phyloP scores from a whole-genome alignment of 2,329 filamentous ascomycete species.

The Fusarium xylarioides region DNA sequence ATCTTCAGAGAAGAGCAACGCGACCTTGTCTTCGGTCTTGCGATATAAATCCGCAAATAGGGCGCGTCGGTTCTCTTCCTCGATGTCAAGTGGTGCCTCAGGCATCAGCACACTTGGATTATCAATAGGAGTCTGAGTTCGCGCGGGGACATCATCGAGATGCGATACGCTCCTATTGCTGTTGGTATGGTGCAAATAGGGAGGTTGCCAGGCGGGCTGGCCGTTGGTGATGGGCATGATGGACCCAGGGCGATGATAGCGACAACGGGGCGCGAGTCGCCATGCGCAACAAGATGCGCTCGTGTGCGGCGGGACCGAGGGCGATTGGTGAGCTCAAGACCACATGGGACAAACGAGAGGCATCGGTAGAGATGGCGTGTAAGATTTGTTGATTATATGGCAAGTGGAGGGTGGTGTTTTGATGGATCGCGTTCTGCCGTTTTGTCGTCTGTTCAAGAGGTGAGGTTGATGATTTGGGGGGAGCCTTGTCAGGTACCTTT shows the following conservation, averaged over 20 bases:
- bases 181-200: slow-evolving; percentile 59
- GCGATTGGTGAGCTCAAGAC: slow-evolving; percentile 58
- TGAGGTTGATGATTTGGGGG: slow-evolving; percentile 65
- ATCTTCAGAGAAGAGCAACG: slow-evolving; percentile 73
- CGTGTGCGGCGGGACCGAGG: slow-evolving; percentile 60
- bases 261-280: slow-evolving; percentile 60
- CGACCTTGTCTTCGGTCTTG: slow-evolving; percentile 79
- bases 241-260: slow-evolving; percentile 59
- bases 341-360: slow-evolving; percentile 59
- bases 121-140: slow-evolving; percentile 62
- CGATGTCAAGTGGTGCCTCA: slow-evolving; percentile 67
- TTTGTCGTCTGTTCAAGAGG: slow-evolving; percentile 63
- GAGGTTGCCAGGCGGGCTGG: slow-evolving; percentile 71
- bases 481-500: slow-evolving; percentile 48
- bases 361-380: slow-evolving; percentile 62
- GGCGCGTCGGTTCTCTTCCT: slow-evolving; percentile 76
- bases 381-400: slow-evolving; percentile 50
- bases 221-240: slow-evolving; percentile 74
- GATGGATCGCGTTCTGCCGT: slow-evolving; percentile 61
- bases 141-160: slow-evolving; percentile 67
- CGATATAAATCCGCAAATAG: slow-evolving; percentile 82
- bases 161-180: slow-evolving; percentile 62
- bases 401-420: slow-evolving; percentile 56
- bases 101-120: slow-evolving; percentile 62
- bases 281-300: slow-evolving; percentile 64